Percentiles rank a stretch among this genome's conserved stretches.
Evolutionary conservation across 257 asterid genomes (phyloP).

Genomic region (Linaria vulgaris): DNA sequence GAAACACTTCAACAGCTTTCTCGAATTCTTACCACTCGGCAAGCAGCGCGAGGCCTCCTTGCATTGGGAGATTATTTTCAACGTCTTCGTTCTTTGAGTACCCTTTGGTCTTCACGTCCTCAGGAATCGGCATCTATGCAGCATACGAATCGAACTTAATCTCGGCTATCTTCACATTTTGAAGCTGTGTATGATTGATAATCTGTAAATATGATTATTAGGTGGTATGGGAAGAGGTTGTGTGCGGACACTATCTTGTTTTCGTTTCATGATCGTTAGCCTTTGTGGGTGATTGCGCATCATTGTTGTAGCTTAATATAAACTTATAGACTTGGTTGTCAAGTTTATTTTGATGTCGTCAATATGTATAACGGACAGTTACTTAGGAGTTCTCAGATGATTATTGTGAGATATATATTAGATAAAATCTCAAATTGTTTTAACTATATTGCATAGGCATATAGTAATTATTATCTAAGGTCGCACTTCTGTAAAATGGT

Average conservation of each 20-base stretch:
- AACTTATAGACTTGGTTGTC: constrained; percentile 23
- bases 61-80: constrained; percentile 85
- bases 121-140: constrained; percentile 53
- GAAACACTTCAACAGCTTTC: constrained; percentile 48
- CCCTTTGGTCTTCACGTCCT: constrained; percentile 93
- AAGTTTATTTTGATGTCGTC: constrained; percentile 25
- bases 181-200: constrained; percentile 41
- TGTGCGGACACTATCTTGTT: constrained; percentile 30
- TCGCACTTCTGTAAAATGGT: too few species aligned
- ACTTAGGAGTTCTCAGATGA: neutral
- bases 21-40: constrained; percentile 68
- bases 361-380: constrained; percentile 16
- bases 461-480: too few species aligned
- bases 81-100: constrained; percentile 81
- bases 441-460: too few species aligned
- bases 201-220: constrained; percentile 50
- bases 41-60: constrained; percentile 83
- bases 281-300: constrained; percentile 16
- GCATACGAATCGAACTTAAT: constrained; percentile 28
- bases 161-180: constrained; percentile 36
- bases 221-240: constrained; percentile 42
- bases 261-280: too few species aligned
- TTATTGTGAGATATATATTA: too few species aligned
- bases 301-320: constrained; percentile 18
- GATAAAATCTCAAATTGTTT: too few species aligned